phyloP scores from a whole-genome alignment of 2,329 filamentous ascomycete genomes.

The Colletotrichum spinosum region DNA sequence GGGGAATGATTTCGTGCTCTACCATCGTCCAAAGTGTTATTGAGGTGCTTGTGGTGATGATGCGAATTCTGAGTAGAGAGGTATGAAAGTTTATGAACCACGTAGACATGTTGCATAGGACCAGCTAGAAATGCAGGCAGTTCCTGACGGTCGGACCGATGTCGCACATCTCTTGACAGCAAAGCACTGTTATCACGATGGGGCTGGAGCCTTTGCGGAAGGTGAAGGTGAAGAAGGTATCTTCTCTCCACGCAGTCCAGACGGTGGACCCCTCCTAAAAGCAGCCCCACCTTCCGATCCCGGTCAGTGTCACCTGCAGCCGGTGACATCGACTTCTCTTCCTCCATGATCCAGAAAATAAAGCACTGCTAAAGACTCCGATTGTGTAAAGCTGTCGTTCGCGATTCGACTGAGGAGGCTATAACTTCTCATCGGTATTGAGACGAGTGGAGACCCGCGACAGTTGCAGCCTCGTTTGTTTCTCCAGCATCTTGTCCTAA shows the following conservation, averaged over 20 bases:
- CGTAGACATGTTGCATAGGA: no score
- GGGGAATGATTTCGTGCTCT: slow-evolving; percentile 19
- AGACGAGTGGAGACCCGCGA: not conserved
- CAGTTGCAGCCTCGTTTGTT: not conserved
- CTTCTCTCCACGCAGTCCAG: not conserved
- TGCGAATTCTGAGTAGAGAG: not conserved
- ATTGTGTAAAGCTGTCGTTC: no score
- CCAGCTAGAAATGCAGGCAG: no score
- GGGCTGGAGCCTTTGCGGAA: no score
- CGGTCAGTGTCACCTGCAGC: slow-evolving; percentile 2
- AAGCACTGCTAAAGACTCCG: no score
- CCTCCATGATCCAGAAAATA: slow-evolving; percentile 1
- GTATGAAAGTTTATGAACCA: no score
- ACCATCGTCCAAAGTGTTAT: not conserved
- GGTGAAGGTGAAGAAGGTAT: not conserved
- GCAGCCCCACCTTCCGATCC: slow-evolving; percentile 29
- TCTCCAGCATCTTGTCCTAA: not conserved
- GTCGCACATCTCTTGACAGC: no score
- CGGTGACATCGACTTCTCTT: slow-evolving; percentile 30
- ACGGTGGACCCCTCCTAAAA: slow-evolving; percentile 15
- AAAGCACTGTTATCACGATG: no score
- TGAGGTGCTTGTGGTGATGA: not conserved
- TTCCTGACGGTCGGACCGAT: no score
- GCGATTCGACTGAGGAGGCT: not conserved
- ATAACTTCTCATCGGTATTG: not conserved